Percentiles rank a stretch among this genome's conserved stretches.
Evolutionary conservation across 2,329 filamentous ascomycete genomes (phyloP).

Genomic region (Penicillium sp.): DNA sequence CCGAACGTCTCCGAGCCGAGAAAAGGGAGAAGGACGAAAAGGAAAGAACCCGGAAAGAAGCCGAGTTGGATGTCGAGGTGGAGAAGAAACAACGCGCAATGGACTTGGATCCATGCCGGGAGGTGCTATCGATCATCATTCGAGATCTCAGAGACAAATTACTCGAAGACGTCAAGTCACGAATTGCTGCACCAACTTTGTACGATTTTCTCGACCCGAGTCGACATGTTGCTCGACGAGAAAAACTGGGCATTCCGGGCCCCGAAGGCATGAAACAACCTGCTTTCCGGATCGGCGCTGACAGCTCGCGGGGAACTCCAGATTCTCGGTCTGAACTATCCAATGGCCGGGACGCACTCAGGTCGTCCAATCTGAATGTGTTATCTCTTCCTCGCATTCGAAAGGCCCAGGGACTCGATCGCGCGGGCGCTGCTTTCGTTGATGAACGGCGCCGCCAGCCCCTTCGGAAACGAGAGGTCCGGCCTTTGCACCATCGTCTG

Average conservation of each 20-base stretch:
- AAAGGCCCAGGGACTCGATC: constrained; percentile 56
- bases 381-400: constrained; percentile 67
- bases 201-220: constrained; percentile 76
- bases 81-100: constrained; percentile 83
- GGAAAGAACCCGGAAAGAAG: constrained; percentile 62
- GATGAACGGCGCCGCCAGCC: constrained; percentile 60
- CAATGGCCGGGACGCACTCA: constrained; percentile 37
- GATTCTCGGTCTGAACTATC: constrained; percentile 42
- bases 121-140: constrained; percentile 72
- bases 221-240: constrained; percentile 71
- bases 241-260: constrained; percentile 70
- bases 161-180: constrained; percentile 79
- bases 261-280: constrained; percentile 56
- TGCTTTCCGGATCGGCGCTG: constrained; percentile 51
- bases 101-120: constrained; percentile 81
- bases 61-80: constrained; percentile 76
- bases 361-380: constrained; percentile 48
- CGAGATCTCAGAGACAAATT: constrained; percentile 80
- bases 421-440: constrained; percentile 58
- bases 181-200: constrained; percentile 74
- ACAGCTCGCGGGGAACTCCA: constrained; percentile 61
- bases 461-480: constrained; percentile 57
- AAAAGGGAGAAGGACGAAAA: constrained; percentile 58
- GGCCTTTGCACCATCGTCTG: constrained; percentile 75
- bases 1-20: constrained; percentile 42